These are phyloP conservation scores for Podila verticillata DNA, from an alignment of 192 early-diverging fungal species.

Conservation along the genomic window DNA sequence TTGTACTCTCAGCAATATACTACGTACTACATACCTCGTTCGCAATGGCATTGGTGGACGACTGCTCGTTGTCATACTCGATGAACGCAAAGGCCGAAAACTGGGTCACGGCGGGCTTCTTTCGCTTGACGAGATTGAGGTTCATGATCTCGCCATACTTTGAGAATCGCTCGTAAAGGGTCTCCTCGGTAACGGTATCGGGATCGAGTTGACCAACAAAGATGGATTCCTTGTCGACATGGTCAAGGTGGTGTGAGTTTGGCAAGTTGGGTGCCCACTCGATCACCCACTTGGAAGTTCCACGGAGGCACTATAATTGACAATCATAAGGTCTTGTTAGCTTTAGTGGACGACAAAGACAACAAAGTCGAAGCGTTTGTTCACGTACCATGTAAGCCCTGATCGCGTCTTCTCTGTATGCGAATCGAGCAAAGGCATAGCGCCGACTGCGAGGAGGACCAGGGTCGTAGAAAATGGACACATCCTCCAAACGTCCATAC, in stretches of 20 bases:
- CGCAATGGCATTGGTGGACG: slow-evolving; percentile 61
- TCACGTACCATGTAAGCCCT: slow-evolving; percentile 64
- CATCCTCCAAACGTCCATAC: slow-evolving; percentile 73
- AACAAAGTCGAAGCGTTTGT: background rate
- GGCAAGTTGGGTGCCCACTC: slow-evolving; percentile 71
- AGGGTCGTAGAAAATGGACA: slow-evolving; percentile 61
- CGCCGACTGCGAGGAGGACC: slow-evolving; percentile 54
- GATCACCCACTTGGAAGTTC: slow-evolving; percentile 54
- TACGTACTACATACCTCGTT: slow-evolving; percentile 51
- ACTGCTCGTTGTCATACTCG: slow-evolving; percentile 58
- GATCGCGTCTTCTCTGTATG: slow-evolving; percentile 78
- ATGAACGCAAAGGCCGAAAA: slow-evolving; percentile 75
- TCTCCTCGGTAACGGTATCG: slow-evolving; percentile 50
- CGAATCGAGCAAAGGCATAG: slow-evolving; percentile 76
- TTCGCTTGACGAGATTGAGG: slow-evolving; percentile 61
- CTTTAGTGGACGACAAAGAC: background rate
- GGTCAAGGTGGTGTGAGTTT: slow-evolving; percentile 40
- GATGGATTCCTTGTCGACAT: slow-evolving; percentile 65
- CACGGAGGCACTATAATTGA: slow-evolving; percentile 46
- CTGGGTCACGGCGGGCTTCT: slow-evolving; percentile 14
- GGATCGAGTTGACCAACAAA: slow-evolving; percentile 76
- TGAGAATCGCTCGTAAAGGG: slow-evolving; percentile 61
- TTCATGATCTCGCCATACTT: slow-evolving; percentile 64
- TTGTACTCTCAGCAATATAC: background rate
- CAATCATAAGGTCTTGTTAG: background rate